Evolutionary conservation across 2,329 filamentous ascomycete species (phyloP), one percentile per base, ranked within the genome.

Genomic region (Furcasterigmium sp.): DNA sequence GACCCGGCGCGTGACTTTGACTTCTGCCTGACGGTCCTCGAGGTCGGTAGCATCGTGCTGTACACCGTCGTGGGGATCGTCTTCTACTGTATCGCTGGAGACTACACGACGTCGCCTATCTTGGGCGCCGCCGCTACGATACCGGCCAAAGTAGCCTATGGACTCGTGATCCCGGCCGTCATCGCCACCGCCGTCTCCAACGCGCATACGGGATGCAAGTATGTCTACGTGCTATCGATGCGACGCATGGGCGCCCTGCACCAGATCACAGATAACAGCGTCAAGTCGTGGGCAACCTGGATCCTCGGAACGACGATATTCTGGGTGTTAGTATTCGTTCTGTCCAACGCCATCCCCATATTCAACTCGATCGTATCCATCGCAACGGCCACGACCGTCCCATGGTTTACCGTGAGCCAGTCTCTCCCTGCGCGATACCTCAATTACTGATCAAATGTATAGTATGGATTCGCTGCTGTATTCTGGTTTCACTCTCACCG

Each of bases 281-380:
- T 55, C 42, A 60, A 56, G 18, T 60, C 60, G 1, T 67, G 63
- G 62, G 48, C 47, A 42, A 53, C 59, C 36, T 64, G 62, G 62
- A 53, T 64, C 44, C 51, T 47, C 17, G 54, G 56, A 37, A 59
- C 56, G 32, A 60, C 54, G 36, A 3, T 56, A 35, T 63, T 62
- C 54, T 64, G 60, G 61, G 11, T 53, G n/a, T 43, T 60, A 17
- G 56, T 53, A 40, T 65, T 65, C 47, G 42, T 62, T 43, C 45
- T 65, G 21, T 61, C 62, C 51, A 62, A 59, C 47, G 60, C 62
- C 23, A 60, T 65, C 43, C 62, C 62, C 42, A 54, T 63, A 29
- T 65, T 65, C 46, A 57, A 63, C 51, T 63, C 60, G 9, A 64
- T 64, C 51, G 42, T 64, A 32, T 56, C 58, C 21, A 62, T 64